A percentile compares a stretch with the other conserved stretches of the same genome.
Conservation (phyloP, 805 yeast species). For the Yarrowia bubula region DNA sequence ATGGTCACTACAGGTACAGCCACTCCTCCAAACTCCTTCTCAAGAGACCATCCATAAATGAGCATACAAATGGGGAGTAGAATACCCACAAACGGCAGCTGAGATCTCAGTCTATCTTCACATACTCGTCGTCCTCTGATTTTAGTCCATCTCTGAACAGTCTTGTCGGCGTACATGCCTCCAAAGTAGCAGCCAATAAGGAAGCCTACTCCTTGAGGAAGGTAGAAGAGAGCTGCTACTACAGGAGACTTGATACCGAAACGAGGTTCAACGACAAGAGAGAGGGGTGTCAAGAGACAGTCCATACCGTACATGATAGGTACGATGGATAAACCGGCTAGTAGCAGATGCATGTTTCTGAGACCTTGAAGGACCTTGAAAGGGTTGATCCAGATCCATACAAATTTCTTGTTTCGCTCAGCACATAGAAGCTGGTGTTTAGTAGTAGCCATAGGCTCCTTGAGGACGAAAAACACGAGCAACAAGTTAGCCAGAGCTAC, state of each 20-base stretch:
- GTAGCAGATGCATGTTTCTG: conserved; percentile 41
- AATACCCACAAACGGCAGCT: conserved; percentile 44
- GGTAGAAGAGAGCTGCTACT: conserved; percentile 52
- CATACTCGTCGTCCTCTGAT: conserved; percentile 49
- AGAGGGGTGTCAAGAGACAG: conserved; percentile 52
- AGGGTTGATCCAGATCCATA: conserved; percentile 49
- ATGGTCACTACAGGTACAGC: conserved; percentile 52
- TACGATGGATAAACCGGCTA: conserved; percentile 39
- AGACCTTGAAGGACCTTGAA: conserved; percentile 46
- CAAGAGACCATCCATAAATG: conserved; percentile 55
- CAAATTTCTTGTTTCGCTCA: conserved; percentile 39
- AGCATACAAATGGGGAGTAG: conserved; percentile 48
- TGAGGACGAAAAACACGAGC: conserved; percentile 44
- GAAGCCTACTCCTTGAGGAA: conserved; percentile 59
- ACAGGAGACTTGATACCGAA: conserved; percentile 50
- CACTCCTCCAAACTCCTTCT: conserved; percentile 52
- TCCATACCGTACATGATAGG: conserved; percentile 52
- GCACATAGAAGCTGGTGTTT: conserved; percentile 13
- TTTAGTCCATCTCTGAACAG: conserved; percentile 44
- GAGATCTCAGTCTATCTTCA: conserved; percentile 51
- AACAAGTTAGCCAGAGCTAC: conserved; percentile 43
- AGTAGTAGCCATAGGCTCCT: conserved; percentile 42
- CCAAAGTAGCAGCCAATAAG: conserved; percentile 51
- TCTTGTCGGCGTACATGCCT: conserved; percentile 52
- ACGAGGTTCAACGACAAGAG: conserved; percentile 56